Evolutionary conservation across 140 eudicot genomes (phyloP).

Genomic region (Erigeron philadelphicus): DNA sequence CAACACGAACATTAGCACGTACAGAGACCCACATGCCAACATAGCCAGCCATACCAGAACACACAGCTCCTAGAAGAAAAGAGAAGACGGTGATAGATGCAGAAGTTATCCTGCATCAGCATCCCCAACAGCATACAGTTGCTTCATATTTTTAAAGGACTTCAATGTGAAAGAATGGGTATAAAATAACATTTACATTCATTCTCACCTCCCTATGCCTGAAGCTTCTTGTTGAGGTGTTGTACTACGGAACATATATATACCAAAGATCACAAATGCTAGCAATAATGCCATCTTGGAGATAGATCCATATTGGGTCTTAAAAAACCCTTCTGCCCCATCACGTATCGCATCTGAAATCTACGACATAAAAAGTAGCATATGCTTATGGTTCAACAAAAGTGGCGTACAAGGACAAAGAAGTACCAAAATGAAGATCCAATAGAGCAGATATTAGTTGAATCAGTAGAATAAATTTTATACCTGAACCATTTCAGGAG

Average conservation of each 20-base stretch:
- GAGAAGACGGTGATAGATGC: conserved; percentile 81
- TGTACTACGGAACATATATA: conserved; percentile 59
- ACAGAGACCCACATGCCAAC: conserved; percentile 99
- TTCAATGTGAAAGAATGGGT: conserved; percentile 13
- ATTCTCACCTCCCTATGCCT: conserved; percentile 69
- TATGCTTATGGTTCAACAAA: neutral
- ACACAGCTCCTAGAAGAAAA: conserved; percentile 85
- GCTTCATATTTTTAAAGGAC: conserved; percentile 7
- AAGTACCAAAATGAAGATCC: conserved; percentile 12
- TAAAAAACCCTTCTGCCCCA: conserved; percentile 96
- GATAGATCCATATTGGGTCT: conserved; percentile 86
- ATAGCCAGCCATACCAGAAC: conserved; percentile 97
- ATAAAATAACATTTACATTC: neutral
- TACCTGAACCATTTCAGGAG: conserved; percentile 95
- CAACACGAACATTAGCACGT: conserved; percentile 93
- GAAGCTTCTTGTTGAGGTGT: conserved; percentile 78
- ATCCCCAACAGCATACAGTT: neutral
- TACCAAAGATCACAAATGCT: conserved; percentile 69
- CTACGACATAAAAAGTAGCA: conserved; percentile 36
- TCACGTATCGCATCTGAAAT: conserved; percentile 97
- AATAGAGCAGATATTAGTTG: neutral
- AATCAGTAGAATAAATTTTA: conserved; percentile 6
- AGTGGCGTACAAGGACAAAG: conserved; percentile 2
- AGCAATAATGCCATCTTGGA: conserved; percentile 90
- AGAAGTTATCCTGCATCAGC: conserved; percentile 64